Evolutionary conservation across 192 early-diverging fungal genomes (phyloP).

Genomic region (Coemansia sp.): DNA sequence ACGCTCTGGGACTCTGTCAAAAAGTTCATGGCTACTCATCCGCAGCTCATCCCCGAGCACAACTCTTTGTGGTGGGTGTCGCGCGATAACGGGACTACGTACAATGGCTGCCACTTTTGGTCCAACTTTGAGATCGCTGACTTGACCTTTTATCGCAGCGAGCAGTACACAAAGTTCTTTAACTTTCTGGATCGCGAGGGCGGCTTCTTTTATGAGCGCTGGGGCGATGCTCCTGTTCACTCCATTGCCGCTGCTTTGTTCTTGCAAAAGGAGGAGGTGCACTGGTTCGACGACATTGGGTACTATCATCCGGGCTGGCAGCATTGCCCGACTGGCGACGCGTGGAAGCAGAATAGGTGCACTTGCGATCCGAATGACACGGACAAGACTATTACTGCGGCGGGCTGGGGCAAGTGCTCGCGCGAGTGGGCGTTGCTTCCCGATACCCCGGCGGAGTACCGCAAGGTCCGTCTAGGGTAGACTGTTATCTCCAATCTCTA

Average conservation of each 20-base stretch:
- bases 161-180: constrained; percentile 63
- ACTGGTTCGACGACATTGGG: constrained; percentile 73
- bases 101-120: constrained; percentile 78
- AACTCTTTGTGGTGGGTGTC: constrained; percentile 37
- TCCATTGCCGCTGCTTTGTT: constrained; percentile 63
- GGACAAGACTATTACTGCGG: constrained; percentile 39
- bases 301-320: constrained; percentile 60
- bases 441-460: constrained; percentile 27
- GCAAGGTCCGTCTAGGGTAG: constrained; percentile 20
- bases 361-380: constrained; percentile 45
- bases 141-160: constrained; percentile 64
- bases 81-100: constrained; percentile 32
- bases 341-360: constrained; percentile 40
- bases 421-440: constrained; percentile 42
- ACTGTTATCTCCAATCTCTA: constrained; percentile 8
- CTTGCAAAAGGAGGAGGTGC: constrained; percentile 56
- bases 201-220: constrained; percentile 87
- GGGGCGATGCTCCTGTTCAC: constrained; percentile 66
- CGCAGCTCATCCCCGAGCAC: constrained; percentile 20
- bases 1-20: constrained; percentile 42
- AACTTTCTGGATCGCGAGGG: constrained; percentile 71
- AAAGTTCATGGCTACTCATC: constrained; percentile 53
- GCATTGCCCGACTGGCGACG: constrained; percentile 49
- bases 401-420: constrained; percentile 52
- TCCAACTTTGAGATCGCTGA: constrained; percentile 87